Base-by-base conservation (phyloP, 495 filamentous ascomycete genomes). In the Tuber borchii region DNA sequence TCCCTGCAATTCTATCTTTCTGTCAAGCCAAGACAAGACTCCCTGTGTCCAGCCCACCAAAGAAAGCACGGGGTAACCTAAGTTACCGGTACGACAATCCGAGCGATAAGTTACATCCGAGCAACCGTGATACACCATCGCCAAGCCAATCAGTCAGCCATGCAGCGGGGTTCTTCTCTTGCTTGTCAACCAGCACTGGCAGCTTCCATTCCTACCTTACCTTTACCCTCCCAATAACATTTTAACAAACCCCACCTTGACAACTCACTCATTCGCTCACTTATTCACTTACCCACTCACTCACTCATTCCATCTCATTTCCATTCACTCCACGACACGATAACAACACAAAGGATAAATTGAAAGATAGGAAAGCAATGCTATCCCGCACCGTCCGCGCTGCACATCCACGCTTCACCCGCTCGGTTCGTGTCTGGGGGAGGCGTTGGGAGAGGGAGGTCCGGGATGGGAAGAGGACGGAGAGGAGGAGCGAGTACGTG, bases 401-500 rank as follows among this genome's bases (percentile, higher is more conserved):
- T 34, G 26, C 56, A 65, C 56, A 65, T 26, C 56, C 56, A 65
- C 56, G 56, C 31, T 31, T 65, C 56, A 4, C 56, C 56, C 56
- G 56, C 14, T 65, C 56, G 2, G 34, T 65, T 34, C 56, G 56
- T 31, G 26, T 65, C 19, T 73, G 71, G 71, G 75, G 71, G 5
- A 34, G 46, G 26, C 70, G 31, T 14, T 78, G 77, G 77, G 61
- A 78, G 12, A 70, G 43, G 22, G 70, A 77, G 37, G 43, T 69
- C 26, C 69, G 39, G 16, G 34, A 78, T 73, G 76, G 76, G 0
- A 71, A 73, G 7, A 46, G 20, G 22, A 77, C 20, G n/a, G 74
- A 78, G 40, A 73, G 26, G 7, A 78, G 16, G 8, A 77, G 77
- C 26, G 74, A 77, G 31, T 78, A 70, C 34, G 40, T 77, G 8